Evolutionary conservation across 164 flowering plant species (phyloP).

Genomic region (Chimonanthus praecox): DNA sequence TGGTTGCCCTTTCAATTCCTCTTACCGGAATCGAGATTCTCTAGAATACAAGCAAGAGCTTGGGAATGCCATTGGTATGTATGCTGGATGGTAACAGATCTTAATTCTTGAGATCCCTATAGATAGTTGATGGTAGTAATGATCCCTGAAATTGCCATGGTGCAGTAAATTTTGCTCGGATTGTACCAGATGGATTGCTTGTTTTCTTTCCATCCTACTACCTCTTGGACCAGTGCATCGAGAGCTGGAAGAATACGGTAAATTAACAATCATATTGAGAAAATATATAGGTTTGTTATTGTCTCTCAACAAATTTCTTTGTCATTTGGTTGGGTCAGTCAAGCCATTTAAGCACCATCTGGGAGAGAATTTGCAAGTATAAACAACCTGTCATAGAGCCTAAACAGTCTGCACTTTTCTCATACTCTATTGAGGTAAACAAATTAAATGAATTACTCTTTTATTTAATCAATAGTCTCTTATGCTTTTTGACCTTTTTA

Average conservation of each 20-base stretch:
- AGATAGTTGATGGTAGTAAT: background rate
- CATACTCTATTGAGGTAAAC: conserved; percentile 62
- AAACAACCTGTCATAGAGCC: conserved; percentile 97
- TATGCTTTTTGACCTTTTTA: background rate
- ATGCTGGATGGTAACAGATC: background rate
- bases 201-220: conserved; percentile 96
- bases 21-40: conserved; percentile 76
- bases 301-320: background rate
- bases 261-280: conserved; percentile 6
- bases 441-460: background rate
- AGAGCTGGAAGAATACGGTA: conserved; percentile 79
- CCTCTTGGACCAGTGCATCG: conserved; percentile 73
- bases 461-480: background rate
- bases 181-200: conserved; percentile 95
- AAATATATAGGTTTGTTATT: conserved; percentile 2
- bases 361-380: conserved; percentile 93
- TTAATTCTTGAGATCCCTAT: background rate
- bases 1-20: conserved; percentile 75
- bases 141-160: conserved; percentile 10
- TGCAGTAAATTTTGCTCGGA: conserved; percentile 92
- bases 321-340: conserved; percentile 33
- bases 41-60: conserved; percentile 82
- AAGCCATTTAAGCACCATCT: conserved; percentile 51
- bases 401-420: conserved; percentile 73
- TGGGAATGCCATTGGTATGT: conserved; percentile 94